A percentile compares a stretch with the other conserved stretches of the same genome.
Evolutionary conservation across 441 rosid species (phyloP).

Genomic region (Arabidopsis lyrata): DNA sequence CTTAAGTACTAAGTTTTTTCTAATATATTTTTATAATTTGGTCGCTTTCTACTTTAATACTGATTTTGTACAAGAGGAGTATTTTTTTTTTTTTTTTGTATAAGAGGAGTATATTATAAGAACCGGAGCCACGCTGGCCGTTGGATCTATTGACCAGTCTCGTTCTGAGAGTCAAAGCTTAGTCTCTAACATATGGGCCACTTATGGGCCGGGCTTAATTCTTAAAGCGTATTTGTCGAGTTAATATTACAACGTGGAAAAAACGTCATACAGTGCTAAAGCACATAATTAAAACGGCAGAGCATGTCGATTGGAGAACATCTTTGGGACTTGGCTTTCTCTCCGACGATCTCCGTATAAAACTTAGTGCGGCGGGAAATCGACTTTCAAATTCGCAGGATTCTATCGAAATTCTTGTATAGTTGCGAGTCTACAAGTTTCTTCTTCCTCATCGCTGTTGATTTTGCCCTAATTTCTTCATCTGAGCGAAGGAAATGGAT

Average conservation of each 20-base stretch:
- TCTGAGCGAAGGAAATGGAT: conserved; percentile 49
- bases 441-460: background rate
- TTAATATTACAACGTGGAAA: background rate
- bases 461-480: background rate
- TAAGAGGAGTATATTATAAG: background rate
- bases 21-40: background rate
- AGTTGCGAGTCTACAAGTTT: background rate
- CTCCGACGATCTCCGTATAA: conserved; percentile 36
- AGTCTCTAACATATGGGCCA: background rate
- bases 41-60: background rate
- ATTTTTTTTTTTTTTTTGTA: too few relatives aligned
- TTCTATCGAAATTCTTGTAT: background rate
- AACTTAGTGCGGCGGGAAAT: conserved; percentile 38
- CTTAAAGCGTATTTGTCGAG: background rate
- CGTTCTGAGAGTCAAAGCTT: background rate
- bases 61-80: background rate
- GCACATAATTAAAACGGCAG: background rate
- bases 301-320: conserved; percentile 13
- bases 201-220: conserved; percentile 26
- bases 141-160: conserved; percentile 19
- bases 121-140: conserved; percentile 1
- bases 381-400: conserved; percentile 33
- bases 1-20: conserved; percentile 13
- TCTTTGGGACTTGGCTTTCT: background rate
- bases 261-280: conserved; percentile 23